A percentile compares a stretch with the other conserved stretches of the same genome.
These are phyloP conservation scores for Aegilops sharonensis DNA, from an alignment of 176 grass and related monocot species.

Conservation along the genomic window DNA sequence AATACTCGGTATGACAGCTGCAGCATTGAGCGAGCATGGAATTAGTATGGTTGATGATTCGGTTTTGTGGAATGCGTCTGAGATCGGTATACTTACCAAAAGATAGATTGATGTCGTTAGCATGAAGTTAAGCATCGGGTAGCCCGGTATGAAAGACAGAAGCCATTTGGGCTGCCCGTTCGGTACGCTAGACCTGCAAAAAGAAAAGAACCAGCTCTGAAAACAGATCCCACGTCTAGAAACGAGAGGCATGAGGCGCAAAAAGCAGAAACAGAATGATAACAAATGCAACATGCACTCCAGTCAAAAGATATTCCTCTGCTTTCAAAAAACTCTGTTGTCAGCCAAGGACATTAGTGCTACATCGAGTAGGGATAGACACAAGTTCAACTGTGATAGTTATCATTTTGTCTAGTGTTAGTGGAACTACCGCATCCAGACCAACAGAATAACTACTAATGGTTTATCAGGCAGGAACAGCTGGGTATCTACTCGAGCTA, in stretches of 20 bases:
- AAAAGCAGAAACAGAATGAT: not conserved
- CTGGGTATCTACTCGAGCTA: not conserved
- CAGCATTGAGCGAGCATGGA: constrained; percentile 21
- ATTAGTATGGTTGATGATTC: constrained; percentile 15
- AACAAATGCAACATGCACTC: constrained; percentile 11
- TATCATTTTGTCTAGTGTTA: not conserved
- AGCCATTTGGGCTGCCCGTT: constrained; percentile 93
- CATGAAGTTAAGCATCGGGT: constrained; percentile 98
- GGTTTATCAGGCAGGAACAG: not conserved
- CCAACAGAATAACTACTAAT: not conserved
- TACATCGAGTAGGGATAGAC: not conserved
- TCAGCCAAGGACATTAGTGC: not conserved
- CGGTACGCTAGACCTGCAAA: constrained; percentile 79
- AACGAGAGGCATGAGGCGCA: not conserved
- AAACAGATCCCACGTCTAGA: not conserved
- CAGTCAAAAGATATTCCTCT: not conserved
- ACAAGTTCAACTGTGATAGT: not conserved
- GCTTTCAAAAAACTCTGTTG: not conserved
- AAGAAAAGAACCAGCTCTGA: not conserved
- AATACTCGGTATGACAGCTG: constrained; percentile 82
- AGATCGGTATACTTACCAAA: constrained; percentile 46
- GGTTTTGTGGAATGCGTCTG: not conserved
- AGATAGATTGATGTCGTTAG: constrained; percentile 90
- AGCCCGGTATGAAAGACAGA: constrained; percentile 75
- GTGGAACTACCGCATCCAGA: not conserved